phyloP scores from a whole-genome alignment of 371 early-diverging fungal genomes.

The Vittaforma corneae region DNA sequence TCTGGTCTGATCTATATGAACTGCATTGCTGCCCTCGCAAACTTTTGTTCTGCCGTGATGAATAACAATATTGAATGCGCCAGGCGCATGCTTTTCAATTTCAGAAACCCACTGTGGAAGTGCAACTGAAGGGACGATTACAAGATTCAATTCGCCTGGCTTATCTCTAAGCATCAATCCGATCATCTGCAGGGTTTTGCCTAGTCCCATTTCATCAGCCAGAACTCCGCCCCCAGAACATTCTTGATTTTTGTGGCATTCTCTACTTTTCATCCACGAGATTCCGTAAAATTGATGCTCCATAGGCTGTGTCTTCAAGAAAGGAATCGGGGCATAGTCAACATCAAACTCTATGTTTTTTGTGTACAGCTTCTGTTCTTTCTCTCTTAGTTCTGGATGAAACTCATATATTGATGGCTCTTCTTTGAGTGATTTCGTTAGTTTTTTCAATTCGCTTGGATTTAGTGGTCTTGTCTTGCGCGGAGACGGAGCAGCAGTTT shows the following conservation, averaged over 20 bases:
- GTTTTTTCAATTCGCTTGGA: background rate
- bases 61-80: background rate
- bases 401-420: background rate
- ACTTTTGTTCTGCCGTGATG: constrained; percentile 7
- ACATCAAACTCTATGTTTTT: background rate
- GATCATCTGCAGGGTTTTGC: constrained; percentile 8
- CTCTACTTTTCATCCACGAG: constrained; percentile 8
- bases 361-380: background rate
- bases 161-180: background rate
- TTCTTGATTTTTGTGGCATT: too few species aligned
- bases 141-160: background rate
- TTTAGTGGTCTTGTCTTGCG: background rate
- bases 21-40: background rate
- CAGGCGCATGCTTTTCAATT: constrained; percentile 10
- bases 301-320: constrained; percentile 4
- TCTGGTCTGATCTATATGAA: background rate
- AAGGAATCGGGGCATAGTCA: background rate
- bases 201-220: constrained; percentile 14
- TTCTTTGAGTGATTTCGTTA: background rate
- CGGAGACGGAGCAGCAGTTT: background rate
- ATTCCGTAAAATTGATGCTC: constrained; percentile 12
- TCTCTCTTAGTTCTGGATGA: background rate
- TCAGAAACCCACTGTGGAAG: constrained; percentile 12
- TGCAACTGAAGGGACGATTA: constrained; percentile 8
- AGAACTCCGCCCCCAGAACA: too few species aligned